Evolutionary conservation across 371 early-diverging fungal species (phyloP), one percentile per base, ranked within the genome.

Genomic region (Mucor plumbeus): DNA sequence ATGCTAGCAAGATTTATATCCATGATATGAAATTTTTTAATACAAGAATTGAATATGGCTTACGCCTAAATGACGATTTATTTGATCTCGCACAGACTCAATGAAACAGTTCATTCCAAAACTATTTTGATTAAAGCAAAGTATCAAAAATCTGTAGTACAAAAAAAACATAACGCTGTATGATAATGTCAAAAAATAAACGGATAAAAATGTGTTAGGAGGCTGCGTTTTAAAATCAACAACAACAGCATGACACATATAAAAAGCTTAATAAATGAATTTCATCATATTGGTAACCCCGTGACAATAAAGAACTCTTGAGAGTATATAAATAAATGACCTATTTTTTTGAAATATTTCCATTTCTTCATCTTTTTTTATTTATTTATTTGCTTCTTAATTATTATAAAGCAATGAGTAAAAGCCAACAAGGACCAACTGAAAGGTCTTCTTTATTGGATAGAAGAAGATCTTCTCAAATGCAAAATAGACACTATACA

Each of bases 371-470:
- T 57, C 41, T 33, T 39, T 57, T 43, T 40, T 21, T 26, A 9
- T 50, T 3, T n/a, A 5, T 44, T 7, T 8, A 3, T 8, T 7
- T n/a, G n/a, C n/a, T 44, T 44, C 3, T 17, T 15, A 1, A 7
- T 53, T 6, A 5, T 39, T 9, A 6, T 15, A 17, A 55, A 41
- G 14, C 13, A 35, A 26, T 55, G 38, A 57, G 38, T 19, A 50
- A 21, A n/a, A 50, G 26, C 9, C 50, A 8, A 5, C 50, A 50
- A 8, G 26, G 11, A 26, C 61, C 63, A 54, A 71, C 72, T 7
- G 79, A 79, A 50, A 62, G 66, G 17, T 59, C 79, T 4, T 68
- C 72, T 15, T 57, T 79, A 17, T 62, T 79, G 36, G 74, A 76
- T 26, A 66, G 76, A 31, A 57, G 79, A n/a, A 56, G 76, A 56